Percentiles rank a stretch among this genome's conserved stretches.
These are phyloP conservation scores for Tylopilus rubrobrunneus DNA, from an alignment of 768 basidiomycete genomes.

Conservation along the genomic window DNA sequence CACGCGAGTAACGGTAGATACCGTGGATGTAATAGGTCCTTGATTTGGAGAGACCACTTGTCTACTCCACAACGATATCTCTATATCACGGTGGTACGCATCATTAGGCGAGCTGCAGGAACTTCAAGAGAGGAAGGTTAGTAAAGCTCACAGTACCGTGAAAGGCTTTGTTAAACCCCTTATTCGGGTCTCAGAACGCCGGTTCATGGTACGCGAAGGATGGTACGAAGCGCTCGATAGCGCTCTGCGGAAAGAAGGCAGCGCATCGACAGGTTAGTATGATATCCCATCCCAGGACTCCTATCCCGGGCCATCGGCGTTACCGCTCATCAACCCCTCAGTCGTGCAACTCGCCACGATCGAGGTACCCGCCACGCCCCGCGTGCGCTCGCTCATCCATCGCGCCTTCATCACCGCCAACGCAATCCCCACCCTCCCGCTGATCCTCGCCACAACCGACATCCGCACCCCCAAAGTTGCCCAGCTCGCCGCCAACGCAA, in stretches of 20 bases:
- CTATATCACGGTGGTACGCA: too few species aligned
- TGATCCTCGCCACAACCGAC: constrained; percentile 70
- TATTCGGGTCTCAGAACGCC: neutral
- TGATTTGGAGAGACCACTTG: too few species aligned
- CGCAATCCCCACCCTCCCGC: constrained; percentile 44
- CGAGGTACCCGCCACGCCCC: constrained; percentile 38
- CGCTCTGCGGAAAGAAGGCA: constrained; percentile 36
- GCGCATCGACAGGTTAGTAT: constrained; percentile 29
- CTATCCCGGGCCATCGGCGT: neutral
- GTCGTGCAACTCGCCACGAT: constrained; percentile 51
- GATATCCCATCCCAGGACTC: too few species aligned
- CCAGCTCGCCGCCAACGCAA: constrained; percentile 15
- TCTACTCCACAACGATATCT: too few species aligned
- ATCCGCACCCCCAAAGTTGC: constrained; percentile 63
- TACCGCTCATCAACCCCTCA: constrained; percentile 19
- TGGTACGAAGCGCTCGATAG: constrained; percentile 47
- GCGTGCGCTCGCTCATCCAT: constrained; percentile 64
- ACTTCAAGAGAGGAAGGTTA: too few species aligned
- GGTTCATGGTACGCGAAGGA: constrained; percentile 23
- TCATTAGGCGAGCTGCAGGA: too few species aligned
- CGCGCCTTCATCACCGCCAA: constrained; percentile 51
- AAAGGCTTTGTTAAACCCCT: too few species aligned
- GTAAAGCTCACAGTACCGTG: too few species aligned
- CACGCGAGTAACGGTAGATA: too few species aligned
- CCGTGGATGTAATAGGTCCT: too few species aligned